Base-by-base conservation (phyloP, 2,329 filamentous ascomycete genomes). In the Colletotrichum tropicicola region DNA sequence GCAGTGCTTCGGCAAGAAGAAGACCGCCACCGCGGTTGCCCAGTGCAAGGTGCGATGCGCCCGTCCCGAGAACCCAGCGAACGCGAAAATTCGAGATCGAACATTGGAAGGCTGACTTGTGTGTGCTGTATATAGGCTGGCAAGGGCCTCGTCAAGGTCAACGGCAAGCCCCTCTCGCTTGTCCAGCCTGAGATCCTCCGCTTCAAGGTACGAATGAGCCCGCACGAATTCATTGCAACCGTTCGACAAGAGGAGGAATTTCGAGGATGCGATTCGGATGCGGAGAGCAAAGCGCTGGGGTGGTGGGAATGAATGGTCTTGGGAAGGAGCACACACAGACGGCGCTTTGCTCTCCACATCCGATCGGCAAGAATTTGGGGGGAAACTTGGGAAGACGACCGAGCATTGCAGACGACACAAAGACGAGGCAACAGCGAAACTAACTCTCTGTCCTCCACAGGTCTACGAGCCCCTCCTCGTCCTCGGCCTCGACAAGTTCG, bases 1-100 rank as follows among this genome's bases (percentile, higher is more conserved):
- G 78, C 94, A 97, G 90, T 97, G 94, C 92, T 98, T 98, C 92
- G 94, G 94, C 91, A 98, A 98, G 91, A 94, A 94, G 89, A 93
- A 92, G 89, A 94, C 90, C 80, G 93, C 93, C 77, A 92, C 91
- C 72, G 91, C 90, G 79, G 93, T 97, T 85, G 93, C 93, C 83
- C 92, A 95, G 87, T 95, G 92, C 60, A 67, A 65, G 59, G 60
- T 59, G 56, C 55, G 48, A 59, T 35, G 35, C 17, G 3, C 41
- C 41, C 54, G 47, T 12, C 19, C 47, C 39, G n/a, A n/a, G 32
- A 37, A n/a, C 32, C 41, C 21, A 19, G 54, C 19, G 23, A 51
- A 48, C 37, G 48, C 10, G 54, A 41, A 43, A 32, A 52, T 47
- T 53, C 44, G 47, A 64, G 30, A 64, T 61, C 17, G 39, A 55